Conservation (phyloP, 2,329 filamentous ascomycete species). For the Neonectria sp. region DNA sequence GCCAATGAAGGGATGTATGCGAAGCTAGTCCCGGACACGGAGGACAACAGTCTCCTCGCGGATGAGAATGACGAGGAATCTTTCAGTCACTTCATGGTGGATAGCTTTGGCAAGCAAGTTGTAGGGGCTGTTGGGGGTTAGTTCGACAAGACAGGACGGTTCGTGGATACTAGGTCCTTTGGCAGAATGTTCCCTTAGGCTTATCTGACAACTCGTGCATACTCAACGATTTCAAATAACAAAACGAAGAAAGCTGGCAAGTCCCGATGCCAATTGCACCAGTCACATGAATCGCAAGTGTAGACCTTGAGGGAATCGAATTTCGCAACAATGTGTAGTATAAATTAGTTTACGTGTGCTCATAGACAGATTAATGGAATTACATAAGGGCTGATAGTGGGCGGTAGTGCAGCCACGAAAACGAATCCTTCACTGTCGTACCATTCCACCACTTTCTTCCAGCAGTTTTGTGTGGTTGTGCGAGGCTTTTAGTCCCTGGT, state of each 20-base stretch:
- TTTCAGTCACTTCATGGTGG: constrained; percentile 61
- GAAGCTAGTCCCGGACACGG: constrained; percentile 54
- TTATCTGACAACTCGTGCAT: background rate
- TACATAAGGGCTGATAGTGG: constrained; percentile 11
- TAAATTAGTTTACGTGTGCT: constrained; percentile 14
- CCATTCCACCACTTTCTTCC: background rate
- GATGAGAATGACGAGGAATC: constrained; percentile 60
- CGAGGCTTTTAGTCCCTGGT: background rate
- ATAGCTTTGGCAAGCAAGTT: constrained; percentile 55
- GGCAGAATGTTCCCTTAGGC: background rate
- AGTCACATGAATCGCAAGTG: constrained; percentile 2
- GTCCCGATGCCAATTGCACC: background rate
- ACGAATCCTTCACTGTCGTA: constrained; percentile 14
- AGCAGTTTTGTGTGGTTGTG: background rate
- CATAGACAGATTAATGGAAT: constrained; percentile 20
- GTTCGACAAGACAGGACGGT: constrained; percentile 10
- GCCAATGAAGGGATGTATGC: constrained; percentile 59
- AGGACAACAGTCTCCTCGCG: constrained; percentile 54
- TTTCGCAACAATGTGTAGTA: background rate
- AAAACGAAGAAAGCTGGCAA: background rate
- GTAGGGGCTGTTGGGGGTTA: constrained; percentile 49
- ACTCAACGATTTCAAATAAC: background rate
- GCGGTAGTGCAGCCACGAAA: constrained; percentile 5
- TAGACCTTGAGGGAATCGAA: background rate
- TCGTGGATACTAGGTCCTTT: background rate